Percentiles rank a stretch among this genome's conserved stretches.
Conservation (phyloP, 306 rosid species). For the Acacia melanoxylon region DNA sequence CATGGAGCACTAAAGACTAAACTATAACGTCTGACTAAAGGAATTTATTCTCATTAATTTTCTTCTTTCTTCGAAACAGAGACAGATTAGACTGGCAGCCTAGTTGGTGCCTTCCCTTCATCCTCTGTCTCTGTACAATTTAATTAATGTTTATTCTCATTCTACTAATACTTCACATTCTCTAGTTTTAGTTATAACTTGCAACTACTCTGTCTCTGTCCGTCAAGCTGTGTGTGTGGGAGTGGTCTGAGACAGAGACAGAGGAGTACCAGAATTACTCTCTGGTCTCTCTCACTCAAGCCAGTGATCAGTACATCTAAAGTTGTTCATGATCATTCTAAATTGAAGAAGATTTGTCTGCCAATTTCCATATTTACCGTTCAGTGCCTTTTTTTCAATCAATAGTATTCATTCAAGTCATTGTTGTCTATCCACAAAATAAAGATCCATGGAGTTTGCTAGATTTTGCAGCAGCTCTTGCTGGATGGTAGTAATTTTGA, state of each 20-base stretch:
- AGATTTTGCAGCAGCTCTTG: conserved; percentile 19
- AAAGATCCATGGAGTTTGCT: conserved; percentile 44
- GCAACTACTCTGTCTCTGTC: neutral
- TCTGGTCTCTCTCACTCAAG: neutral
- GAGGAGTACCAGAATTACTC: neutral
- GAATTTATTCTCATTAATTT: neutral
- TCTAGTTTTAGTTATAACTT: neutral
- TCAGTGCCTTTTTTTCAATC: neutral
- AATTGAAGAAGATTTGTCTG: neutral
- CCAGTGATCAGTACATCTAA: neutral
- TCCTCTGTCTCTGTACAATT: conserved; percentile 1
- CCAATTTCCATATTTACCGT: neutral
- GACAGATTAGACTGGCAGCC: neutral
- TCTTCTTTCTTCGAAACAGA: neutral
- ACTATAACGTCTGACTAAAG: neutral
- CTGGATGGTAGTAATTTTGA: conserved; percentile 4
- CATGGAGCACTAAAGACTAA: neutral
- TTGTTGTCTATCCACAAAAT: neutral
- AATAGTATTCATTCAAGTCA: neutral
- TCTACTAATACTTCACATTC: neutral
- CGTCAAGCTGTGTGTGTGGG: neutral
- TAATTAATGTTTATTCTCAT: neutral
- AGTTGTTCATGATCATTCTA: neutral
- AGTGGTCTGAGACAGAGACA: neutral
- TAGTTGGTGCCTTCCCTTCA: neutral